Base-by-base conservation (phyloP, 2,329 filamentous ascomycete species). In the Malbranchea cinnamomea region DNA sequence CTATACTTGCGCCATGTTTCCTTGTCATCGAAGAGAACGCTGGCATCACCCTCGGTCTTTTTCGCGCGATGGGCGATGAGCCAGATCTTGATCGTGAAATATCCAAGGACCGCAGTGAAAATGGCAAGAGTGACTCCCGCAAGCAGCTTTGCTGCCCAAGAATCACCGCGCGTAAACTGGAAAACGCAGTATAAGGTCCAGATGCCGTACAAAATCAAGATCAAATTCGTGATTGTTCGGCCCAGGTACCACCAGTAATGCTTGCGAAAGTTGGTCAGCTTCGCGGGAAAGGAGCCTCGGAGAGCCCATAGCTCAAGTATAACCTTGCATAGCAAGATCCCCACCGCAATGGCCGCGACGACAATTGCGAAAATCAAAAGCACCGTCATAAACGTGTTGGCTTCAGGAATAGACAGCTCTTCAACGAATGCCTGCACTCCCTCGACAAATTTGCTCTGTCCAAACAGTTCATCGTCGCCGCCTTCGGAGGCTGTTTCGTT, bases 101-200 rank as follows among this genome's bases (percentile, higher is more conserved):
- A 91, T 5, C 50, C 68, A n/a, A 98, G 62, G 21, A 94, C 54
- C 10, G 56, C 72, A 0, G 87, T 94, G 50, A 95, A 95, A 4
- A 85, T 46, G 2, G 55, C 71, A 2, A 95, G 67, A 0, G 84
- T 93, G 11, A 92, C 59, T 36, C 67, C 87, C 10, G 89, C 89
- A 15, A 95, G 72, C 0, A 68, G 43, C 53, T 91, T 89, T 26
- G 84, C 85, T 5, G 78, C 83, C 85, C 85, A 94, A 0, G 87
- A 95, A 54, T 95, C 89, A 35, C 87, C 85, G 23, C 76, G 70
- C 1, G 78, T 89, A 56, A 95, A 93, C 50, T 98, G 89, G 55
- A 87, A 95, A 38, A 98, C 71, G 53, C 87, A 95, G 58, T 93
- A 95, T 24, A 95, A 62, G 1, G 84, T 82, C 89, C 89, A 95